Evolutionary conservation across 2,329 filamentous ascomycete genomes (phyloP).

Genomic region (Alternaria ethzedia): DNA sequence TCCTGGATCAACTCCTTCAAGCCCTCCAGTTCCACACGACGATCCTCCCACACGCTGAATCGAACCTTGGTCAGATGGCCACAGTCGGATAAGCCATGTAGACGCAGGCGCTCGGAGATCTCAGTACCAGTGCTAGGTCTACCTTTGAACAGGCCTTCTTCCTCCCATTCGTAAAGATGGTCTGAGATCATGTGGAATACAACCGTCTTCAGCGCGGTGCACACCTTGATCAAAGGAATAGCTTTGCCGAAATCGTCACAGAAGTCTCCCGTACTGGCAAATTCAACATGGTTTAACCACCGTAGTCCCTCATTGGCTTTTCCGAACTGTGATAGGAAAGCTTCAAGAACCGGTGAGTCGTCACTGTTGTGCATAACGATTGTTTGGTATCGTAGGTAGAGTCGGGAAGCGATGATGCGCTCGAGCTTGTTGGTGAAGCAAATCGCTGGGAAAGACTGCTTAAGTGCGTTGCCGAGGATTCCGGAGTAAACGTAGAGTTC

Average conservation of each 20-base stretch:
- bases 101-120: not conserved
- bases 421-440: not conserved
- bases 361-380: not conserved
- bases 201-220: not conserved
- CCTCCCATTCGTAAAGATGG: not conserved
- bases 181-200: rapidly evolving
- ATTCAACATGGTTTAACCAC: not conserved
- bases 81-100: not conserved
- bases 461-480: not conserved
- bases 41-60: rapidly evolving
- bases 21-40: not conserved
- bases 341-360: not conserved
- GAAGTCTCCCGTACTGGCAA: not conserved
- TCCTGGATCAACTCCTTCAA: not conserved
- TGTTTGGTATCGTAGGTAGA: not conserved
- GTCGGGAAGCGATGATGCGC: not conserved
- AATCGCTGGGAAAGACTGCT: not conserved
- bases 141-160: too few relatives aligned
- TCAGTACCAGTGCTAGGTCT: not conserved
- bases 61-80: not conserved
- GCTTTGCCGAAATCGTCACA: not conserved
- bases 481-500: not conserved
- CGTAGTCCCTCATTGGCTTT: not conserved
- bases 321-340: not conserved
- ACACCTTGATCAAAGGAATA: not conserved